phyloP scores from a whole-genome alignment of 2,329 filamentous ascomycete genomes.

The Colletotrichum kahawae region DNA sequence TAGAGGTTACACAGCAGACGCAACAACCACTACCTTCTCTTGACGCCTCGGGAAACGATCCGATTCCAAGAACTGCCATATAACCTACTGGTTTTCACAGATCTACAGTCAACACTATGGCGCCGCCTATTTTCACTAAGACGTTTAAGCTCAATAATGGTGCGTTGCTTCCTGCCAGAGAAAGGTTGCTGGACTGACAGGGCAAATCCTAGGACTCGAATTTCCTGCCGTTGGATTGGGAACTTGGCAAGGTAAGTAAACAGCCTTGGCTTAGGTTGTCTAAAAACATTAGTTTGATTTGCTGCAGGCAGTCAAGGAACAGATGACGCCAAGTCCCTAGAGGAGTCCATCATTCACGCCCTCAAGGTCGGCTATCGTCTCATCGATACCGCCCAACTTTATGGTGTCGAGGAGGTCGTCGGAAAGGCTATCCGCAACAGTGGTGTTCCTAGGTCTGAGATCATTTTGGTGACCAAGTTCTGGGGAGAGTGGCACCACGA shows the following conservation, averaged over 20 bases:
- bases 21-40: neutral
- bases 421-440: conserved; percentile 35
- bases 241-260: conserved; percentile 28
- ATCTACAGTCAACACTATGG: neutral
- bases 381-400: conserved; percentile 30
- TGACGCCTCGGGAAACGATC: neutral
- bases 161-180: neutral
- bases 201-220: conserved; percentile 1
- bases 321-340: conserved; percentile 26
- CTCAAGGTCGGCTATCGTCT: conserved; percentile 34
- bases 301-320: conserved; percentile 14
- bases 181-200: neutral
- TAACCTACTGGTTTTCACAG: neutral
- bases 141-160: conserved; percentile 24
- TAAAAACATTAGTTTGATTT: neutral
- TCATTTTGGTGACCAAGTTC: conserved; percentile 51
- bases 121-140: conserved; percentile 21
- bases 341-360: conserved; percentile 34
- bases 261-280: neutral
- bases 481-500: conserved; percentile 38
- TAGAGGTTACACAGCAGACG: neutral
- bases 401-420: conserved; percentile 31
- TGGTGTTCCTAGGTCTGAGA: conserved; percentile 43
- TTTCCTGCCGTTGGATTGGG: conserved; percentile 29
- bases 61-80: neutral